Evolutionary conservation across 805 yeast species (phyloP), one percentile per base, ranked within the genome.

Genomic region (Starmerella tilneyi): DNA sequence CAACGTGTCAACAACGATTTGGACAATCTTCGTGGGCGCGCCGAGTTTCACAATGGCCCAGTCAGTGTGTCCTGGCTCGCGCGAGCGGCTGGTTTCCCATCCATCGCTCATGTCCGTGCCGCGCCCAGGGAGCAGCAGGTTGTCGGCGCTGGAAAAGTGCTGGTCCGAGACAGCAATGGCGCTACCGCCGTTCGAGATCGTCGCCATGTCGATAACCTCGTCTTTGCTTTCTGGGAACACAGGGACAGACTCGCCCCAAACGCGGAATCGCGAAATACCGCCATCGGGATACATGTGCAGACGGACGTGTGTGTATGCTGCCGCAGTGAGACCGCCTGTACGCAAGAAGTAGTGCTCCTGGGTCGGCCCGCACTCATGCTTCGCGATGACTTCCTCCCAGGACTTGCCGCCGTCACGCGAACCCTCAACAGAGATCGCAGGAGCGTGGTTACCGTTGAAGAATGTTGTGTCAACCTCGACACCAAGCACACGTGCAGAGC

Each of bases 101-200:
- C 98, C 98, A 60, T 92, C 97, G 41, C 92, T 77, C 97, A 89
- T 89, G 63, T 89, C 96, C 56, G 73, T 75, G 43, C 98, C 98
- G 49, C 96, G 76, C 13, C 97, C 97, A 2, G 96, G 96, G 45
- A 89, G 69, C 46, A 89, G 67, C 50, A 89, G 68, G 66, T 89
- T 89, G 62, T 84, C 94, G 30, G 88, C 94, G 36, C 89, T 74
- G 30, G 96, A 94, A 59, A 89, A 89, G 66, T 88, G 97, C 67
- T 89, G 94, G 66, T 92, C 96, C 2, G 94, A 81, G 56, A 75
- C 77, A 11, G 76, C 69, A 32, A 84, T 76, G 21, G 89, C 89
- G 28, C 85, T 88, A 52, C 94, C 97, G 49, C 98, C 98, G 59
- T 79, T 77, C 43, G 77, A 65, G 7, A 84, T 94, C 43, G 78